Base-by-base conservation (phyloP, 2,329 filamentous ascomycete species). In the Colletotrichum sp. region DNA sequence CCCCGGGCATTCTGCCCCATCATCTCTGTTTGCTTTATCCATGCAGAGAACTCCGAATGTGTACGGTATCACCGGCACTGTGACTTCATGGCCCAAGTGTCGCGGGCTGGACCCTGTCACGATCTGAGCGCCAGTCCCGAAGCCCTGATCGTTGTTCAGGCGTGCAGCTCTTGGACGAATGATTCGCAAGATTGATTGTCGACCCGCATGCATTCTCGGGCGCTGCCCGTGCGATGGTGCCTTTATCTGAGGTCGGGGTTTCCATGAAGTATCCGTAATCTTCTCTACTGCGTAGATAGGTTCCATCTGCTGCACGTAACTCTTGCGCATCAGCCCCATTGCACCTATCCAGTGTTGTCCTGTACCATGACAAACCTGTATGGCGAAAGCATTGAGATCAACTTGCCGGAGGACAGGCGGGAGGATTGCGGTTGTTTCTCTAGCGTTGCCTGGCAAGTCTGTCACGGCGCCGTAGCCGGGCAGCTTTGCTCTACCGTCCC, bases 101-200 rank as follows among this genome's bases (percentile, higher is more conserved):
- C 34, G 22, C 34, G 22, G 63, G 27, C 36, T 68, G 39, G 39
- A 63, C 39, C 63, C 25, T 61, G 39, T 44, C 55, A 44, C 61
- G 63, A 68, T 75, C 72, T 66, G 72, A 75, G 61, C 72, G 34
- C 36, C 68, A 39, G 28, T 57, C 68, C 71, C 71, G 65, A 76
- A 64, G 59, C 65, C 71, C 60, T 76, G 65, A 70, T 74, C 74
- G 64, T 44, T 74, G 64, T 76, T 65, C 27, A 27, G 39, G 32
- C 65, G 64, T 15, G 32, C 64, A 55, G 28, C 36, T 60, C 48
- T 27, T 64, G 65, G 39, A 57, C 70, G 44, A 63, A 30, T 19
- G 67, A 65, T 63, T 63, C 32, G 60, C 30, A 63, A n/a, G 25
- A 16, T 13, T 28, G n/a, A 28, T 32, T 65, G 39, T 44, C 27